Evolutionary conservation across 176 grass and related monocot genomes (phyloP).

Genomic region (Eleusine coracana): DNA sequence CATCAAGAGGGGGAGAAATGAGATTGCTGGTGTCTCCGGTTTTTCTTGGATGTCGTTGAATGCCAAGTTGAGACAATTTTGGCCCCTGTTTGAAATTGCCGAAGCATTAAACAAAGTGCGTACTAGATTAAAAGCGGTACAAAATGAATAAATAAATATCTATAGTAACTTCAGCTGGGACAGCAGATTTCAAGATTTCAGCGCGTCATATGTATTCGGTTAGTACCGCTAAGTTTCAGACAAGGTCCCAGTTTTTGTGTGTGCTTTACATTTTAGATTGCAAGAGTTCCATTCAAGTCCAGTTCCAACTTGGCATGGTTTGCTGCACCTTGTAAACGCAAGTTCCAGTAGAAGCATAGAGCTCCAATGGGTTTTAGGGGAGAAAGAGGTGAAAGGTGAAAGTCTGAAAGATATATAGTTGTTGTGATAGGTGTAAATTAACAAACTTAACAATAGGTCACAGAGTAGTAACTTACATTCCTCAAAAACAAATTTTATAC

Average conservation of each 20-base stretch:
- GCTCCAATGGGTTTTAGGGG: too few species aligned
- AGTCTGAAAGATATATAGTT: too few species aligned
- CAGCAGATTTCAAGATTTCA: not conserved
- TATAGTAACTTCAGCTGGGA: not conserved
- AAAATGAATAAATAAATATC: not conserved
- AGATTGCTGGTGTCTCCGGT: too few species aligned
- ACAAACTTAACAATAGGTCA: too few species aligned
- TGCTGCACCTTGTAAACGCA: not conserved
- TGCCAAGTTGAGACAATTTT: not conserved
- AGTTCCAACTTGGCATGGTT: not conserved
- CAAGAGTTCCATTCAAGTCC: not conserved
- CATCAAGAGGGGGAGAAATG: not conserved
- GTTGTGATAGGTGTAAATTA: too few species aligned
- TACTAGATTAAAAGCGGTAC: not conserved
- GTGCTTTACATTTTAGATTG: not conserved
- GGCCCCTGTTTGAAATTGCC: not conserved
- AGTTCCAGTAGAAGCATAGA: not conserved
- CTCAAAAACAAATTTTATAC: too few species aligned
- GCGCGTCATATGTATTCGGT: not conserved
- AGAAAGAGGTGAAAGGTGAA: too few species aligned
- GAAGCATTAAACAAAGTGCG: too few species aligned
- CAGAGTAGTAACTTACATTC: too few species aligned
- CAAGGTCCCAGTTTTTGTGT: not conserved
- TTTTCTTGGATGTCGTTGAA: too few species aligned
- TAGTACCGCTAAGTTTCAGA: not conserved